Base-by-base conservation (phyloP, 139 green algal species). In the Closterium sp. region DNA sequence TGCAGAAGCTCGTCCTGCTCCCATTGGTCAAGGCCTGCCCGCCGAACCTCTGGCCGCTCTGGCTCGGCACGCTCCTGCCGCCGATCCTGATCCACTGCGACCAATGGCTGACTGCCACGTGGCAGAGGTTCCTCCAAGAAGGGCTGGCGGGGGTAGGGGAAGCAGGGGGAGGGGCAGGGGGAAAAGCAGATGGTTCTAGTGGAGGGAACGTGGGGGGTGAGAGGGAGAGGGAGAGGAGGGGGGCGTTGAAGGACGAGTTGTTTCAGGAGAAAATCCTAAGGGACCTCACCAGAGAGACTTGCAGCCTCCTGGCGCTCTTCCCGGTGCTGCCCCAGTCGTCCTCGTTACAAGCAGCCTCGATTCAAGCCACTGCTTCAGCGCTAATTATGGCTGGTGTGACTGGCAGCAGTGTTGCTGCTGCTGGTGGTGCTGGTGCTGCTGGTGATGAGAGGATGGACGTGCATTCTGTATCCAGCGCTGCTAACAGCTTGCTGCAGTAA, bases 221-320 rank as follows among this genome's bases (percentile, higher is more conserved):
- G 7, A 84, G 38, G 21, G 43, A 84, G 23, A 38, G n/a, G 28
- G 33, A 36, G n/a, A 31, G 16, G 31, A 86, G n/a, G 28, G 38
- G 28, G 23, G 38, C 10, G 33, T 9, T 91, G 31, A 94, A 94
- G 10, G 95, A 96, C n/a, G 96, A 97, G 84, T 88, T 97, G 34
- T 93, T 97, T 2, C 84, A 76, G 3, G 96, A 97, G 84, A 93
- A 94, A 28, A 33, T 97, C 38, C 85, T 97, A 34, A 93, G 96
- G 1, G 96, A 97, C 86, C 89, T 97, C 0, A 97, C 95, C 0
- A 94, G 95, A 23, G 96, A 98, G 93, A 93, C 96, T 88, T 87
- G 96, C 25, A 30, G 28, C 0, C 93, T 97, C 86, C 94, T 97
- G 0, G 76, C 36, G 12, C 84, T 92, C 33, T 33, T 33, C 84